phyloP scores from a whole-genome alignment of 805 yeast species.

The Phaffomyces antillensis region DNA sequence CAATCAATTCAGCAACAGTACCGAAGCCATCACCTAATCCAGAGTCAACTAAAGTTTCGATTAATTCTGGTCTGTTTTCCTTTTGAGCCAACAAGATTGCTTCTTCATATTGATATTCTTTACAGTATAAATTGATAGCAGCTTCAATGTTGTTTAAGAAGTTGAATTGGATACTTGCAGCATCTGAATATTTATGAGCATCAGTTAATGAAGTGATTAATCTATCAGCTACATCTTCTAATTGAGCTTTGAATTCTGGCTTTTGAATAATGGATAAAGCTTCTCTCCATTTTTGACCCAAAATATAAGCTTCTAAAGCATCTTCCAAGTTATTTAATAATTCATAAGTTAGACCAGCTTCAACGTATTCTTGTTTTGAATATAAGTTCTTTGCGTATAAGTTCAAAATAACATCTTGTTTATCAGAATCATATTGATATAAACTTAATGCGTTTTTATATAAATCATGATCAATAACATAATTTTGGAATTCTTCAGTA shows the following conservation, averaged over 20 bases:
- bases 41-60: conserved; percentile 58
- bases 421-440: conserved; percentile 47
- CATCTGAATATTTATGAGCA: conserved; percentile 67
- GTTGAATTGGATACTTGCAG: conserved; percentile 67
- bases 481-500: conserved; percentile 56
- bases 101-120: conserved; percentile 63
- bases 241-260: conserved; percentile 31
- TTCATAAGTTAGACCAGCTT: conserved; percentile 78
- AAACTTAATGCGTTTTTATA: conserved; percentile 62
- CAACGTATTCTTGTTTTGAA: conserved; percentile 50
- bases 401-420: conserved; percentile 47
- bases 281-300: conserved; percentile 78
- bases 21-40: conserved; percentile 86
- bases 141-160: conserved; percentile 55
- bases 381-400: conserved; percentile 59
- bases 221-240: conserved; percentile 45
- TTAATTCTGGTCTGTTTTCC: conserved; percentile 34
- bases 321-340: conserved; percentile 44
- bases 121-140: conserved; percentile 64
- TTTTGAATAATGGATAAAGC: conserved; percentile 57
- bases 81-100: conserved; percentile 62
- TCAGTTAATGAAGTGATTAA: conserved; percentile 56
- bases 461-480: conserved; percentile 60
- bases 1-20: conserved; percentile 73
- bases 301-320: conserved; percentile 65